A percentile compares a stretch with the other conserved stretches of the same genome.
Conservation (phyloP, 163 green algal genomes). For the Trebouxia gelatinosa region DNA sequence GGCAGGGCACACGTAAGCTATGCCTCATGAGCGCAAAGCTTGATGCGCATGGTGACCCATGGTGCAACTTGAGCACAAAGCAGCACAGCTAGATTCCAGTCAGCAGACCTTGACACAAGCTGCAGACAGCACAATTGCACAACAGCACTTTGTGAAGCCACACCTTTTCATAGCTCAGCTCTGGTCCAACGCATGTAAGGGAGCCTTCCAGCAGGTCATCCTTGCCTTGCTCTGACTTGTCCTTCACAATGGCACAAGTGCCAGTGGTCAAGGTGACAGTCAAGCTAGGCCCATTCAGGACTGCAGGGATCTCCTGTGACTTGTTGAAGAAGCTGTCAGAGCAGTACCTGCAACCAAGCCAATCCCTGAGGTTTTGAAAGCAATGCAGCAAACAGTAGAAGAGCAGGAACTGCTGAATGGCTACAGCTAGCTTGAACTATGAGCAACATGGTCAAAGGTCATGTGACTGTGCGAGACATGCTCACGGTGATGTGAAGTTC, state of each 20-base stretch:
- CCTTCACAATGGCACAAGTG: slow-evolving; percentile 23
- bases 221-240: slow-evolving; percentile 10
- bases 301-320: slow-evolving; percentile 3
- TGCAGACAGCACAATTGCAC: no score
- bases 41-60: no score
- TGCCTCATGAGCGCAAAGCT: no score
- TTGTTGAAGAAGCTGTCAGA: slow-evolving; percentile 12
- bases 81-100: no score
- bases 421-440: no score
- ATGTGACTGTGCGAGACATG: neutral
- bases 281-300: neutral
- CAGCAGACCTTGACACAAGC: no score
- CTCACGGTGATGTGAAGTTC: slow-evolving; percentile 21
- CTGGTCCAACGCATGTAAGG: slow-evolving; percentile 22
- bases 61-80: no score
- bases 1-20: no score
- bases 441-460: neutral
- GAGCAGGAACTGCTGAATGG: no score
- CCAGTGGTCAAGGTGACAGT: slow-evolving; percentile 29
- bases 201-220: neutral
- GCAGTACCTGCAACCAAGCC: slow-evolving; percentile 24
- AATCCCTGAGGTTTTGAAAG: no score
- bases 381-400: no score
- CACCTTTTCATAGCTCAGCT: slow-evolving; percentile 30
- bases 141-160: no score